Conservation (phyloP, 176 grass and related monocot species). For the Tillandsia leiboldiana region DNA sequence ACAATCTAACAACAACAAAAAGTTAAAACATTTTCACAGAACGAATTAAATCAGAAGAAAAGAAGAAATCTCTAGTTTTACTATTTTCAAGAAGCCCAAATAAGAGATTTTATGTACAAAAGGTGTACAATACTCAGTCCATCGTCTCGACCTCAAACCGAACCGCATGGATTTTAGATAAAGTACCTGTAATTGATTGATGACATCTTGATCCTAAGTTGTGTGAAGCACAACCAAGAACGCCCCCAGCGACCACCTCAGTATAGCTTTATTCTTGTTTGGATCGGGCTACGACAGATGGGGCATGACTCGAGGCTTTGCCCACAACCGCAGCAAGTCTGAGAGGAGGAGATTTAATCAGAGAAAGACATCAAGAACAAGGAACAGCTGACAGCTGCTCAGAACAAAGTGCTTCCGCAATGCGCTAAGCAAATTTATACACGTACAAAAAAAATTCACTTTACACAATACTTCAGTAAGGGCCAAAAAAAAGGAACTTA, state of each 20-base stretch:
- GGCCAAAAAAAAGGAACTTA: not conserved
- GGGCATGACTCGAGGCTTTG: conserved; percentile 26
- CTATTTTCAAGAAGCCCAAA: too few species aligned
- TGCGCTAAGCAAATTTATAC: too few species aligned
- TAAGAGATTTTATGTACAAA: too few species aligned
- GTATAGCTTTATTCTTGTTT: conserved; percentile 35
- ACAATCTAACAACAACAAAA: too few species aligned
- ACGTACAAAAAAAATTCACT: not conserved
- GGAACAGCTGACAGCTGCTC: not conserved
- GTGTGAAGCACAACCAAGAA: too few species aligned
- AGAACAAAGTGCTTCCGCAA: too few species aligned
- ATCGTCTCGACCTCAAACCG: too few species aligned
- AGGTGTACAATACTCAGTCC: too few species aligned
- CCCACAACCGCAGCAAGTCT: conserved; percentile 36
- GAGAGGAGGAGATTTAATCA: not conserved
- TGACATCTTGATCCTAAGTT: not conserved
- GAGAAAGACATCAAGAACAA: not conserved
- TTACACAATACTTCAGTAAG: not conserved
- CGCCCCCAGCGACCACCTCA: not conserved
- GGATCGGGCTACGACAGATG: conserved; percentile 29
- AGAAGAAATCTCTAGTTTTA: too few species aligned
- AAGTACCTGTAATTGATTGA: not conserved
- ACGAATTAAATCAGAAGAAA: too few species aligned
- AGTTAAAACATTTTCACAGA: too few species aligned
- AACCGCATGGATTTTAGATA: too few species aligned